Conservation (phyloP, 2,329 filamentous ascomycete genomes). For the Paraconiothyrium sp. region DNA sequence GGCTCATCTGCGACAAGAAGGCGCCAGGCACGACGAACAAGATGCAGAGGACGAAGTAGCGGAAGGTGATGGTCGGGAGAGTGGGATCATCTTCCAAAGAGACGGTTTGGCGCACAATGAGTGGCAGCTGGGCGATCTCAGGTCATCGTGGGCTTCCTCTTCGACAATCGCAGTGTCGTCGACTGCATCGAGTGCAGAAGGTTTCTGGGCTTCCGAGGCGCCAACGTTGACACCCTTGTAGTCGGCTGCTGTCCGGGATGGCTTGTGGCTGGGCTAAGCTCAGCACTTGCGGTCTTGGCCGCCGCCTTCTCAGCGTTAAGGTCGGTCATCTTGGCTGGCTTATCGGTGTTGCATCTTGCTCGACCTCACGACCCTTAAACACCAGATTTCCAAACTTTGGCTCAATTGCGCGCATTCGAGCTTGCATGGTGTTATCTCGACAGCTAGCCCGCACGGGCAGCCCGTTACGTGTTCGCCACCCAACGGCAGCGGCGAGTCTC, state of each 20-base stretch:
- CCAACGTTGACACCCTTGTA: not conserved
- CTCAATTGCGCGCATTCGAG: not conserved
- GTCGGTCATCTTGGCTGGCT: not conserved
- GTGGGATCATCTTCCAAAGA: slow-evolving; percentile 66
- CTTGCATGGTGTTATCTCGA: not conserved
- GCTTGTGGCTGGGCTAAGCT: not conserved
- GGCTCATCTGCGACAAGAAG: slow-evolving; percentile 65
- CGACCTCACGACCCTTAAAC: not conserved
- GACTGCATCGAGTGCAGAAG: not conserved
- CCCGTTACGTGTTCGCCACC: not conserved
- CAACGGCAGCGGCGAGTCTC: not conserved
- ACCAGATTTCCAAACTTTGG: not conserved
- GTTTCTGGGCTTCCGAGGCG: not conserved
- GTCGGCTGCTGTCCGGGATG: not conserved
- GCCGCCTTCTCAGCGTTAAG: not conserved
- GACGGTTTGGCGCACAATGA: slow-evolving; percentile 65
- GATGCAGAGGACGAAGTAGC: slow-evolving; percentile 65
- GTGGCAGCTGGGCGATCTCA: slow-evolving; percentile 55
- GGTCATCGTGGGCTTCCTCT: not conserved
- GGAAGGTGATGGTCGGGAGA: slow-evolving; percentile 67
- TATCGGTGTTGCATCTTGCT: not conserved
- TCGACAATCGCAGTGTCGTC: not conserved
- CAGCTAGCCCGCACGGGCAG: not conserved
- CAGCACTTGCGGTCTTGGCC: not conserved
- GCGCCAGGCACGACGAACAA: slow-evolving; percentile 68